Conservation (phyloP, 148 eudicot species). For the Silene conica region DNA sequence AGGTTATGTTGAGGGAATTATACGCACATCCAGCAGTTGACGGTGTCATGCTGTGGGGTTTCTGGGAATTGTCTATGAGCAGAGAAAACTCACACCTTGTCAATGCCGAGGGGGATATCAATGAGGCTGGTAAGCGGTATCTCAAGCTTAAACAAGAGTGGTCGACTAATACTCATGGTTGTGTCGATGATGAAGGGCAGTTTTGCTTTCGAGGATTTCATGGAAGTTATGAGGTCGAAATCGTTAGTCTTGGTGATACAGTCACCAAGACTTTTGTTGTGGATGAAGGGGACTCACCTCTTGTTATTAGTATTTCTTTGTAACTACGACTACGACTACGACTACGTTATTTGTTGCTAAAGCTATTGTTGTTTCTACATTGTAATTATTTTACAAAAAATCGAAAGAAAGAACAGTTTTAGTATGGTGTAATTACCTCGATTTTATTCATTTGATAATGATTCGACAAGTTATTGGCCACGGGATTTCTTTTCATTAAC, state of each 20-base stretch:
- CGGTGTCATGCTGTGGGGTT: constrained; percentile 87
- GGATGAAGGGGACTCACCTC: constrained; percentile 55
- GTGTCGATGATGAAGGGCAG: constrained; percentile 55
- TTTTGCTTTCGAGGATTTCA: constrained; percentile 77
- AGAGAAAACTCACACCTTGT: constrained; percentile 66
- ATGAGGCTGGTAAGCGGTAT: constrained; percentile 70
- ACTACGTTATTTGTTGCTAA: no score
- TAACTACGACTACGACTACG: no score
- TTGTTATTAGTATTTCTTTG: constrained; percentile 41
- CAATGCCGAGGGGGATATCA: constrained; percentile 85
- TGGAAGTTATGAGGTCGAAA: constrained; percentile 71
- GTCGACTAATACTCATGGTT: constrained; percentile 58
- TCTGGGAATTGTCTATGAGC: constrained; percentile 91
- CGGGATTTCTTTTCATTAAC: no score
- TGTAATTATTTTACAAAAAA: no score
- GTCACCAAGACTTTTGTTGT: constrained; percentile 67
- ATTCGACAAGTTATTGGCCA: no score
- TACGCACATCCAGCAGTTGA: constrained; percentile 91
- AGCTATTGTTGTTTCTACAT: no score
- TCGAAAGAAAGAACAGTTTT: no score
- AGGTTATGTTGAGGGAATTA: constrained; percentile 87
- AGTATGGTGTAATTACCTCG: no score
- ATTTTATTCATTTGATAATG: no score
- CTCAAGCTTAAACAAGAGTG: constrained; percentile 69
- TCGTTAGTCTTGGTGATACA: constrained; percentile 28